Evolutionary conservation across 2,329 filamentous ascomycete genomes (phyloP), one percentile per base, ranked within the genome.

Genomic region (Tolypocladium cylindrosporum): DNA sequence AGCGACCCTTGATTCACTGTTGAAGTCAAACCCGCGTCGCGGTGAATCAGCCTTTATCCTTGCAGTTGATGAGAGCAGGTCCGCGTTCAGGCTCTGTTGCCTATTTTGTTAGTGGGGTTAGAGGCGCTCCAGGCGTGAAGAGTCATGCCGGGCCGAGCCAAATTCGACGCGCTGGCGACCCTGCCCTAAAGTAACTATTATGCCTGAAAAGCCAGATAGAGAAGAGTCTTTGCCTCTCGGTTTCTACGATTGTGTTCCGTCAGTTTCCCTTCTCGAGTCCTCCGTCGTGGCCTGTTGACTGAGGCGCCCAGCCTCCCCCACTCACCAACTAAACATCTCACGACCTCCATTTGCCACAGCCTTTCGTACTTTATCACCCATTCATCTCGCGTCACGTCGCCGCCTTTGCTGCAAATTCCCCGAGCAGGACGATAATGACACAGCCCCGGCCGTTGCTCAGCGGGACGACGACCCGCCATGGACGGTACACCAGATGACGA

Each of bases 401-500:
- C 48, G 27, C 27, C 27, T 9, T 14, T 37, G 19, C 31, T 31
- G 19, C 31, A 14, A 13, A 31, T 21, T 52, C 16, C 10, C 13
- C 19, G 48, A 34, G 19, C 31, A n/a, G 21, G 48, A 37, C 31
- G 19, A 37, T 52, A 37, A 63, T 62, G 59, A 58, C 43, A 40
- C 36, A 53, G 43, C 39, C 13, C 40, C 57, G 27, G 57, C 48
- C 24, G 34, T 24, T 41, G 27, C 53, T 48, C 48, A 39, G n/a
- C 54, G 40, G 41, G 40, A 54, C 39, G 42, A 31, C 48, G 31
- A 45, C 54, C 54, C 67, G 55, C 64, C 56, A 74, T 77, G 74
- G 74, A 74, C 61, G 69, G 72, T 57, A 72, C 72, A 59, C 72
- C 70, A 61, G 77, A 81, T 64, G 79, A 84, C 65, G 80, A 84